These are phyloP conservation scores for Gastrolobium bilobum DNA, from an alignment of 306 rosid species.

Conservation along the genomic window DNA sequence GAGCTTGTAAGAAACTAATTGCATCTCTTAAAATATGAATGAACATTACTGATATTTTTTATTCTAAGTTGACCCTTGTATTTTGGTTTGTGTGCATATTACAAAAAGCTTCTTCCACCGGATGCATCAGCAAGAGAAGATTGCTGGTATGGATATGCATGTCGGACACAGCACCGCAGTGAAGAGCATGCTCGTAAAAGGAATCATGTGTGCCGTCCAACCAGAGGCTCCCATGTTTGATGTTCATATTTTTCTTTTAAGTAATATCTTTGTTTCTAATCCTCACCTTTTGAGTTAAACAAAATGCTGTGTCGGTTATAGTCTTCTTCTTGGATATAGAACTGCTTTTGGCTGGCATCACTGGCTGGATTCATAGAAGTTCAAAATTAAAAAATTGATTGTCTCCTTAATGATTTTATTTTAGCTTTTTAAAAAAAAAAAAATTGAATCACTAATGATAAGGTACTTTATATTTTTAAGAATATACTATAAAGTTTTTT, in stretches of 20 bases:
- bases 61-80: slow-evolving; percentile 23
- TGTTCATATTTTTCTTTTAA: slow-evolving; percentile 16
- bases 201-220: slow-evolving; percentile 91
- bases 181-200: slow-evolving; percentile 84
- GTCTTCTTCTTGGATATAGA: background rate
- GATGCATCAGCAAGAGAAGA: slow-evolving; percentile 74
- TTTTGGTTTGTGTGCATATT: slow-evolving; percentile 29
- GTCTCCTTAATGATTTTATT: background rate
- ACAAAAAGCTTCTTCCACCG: slow-evolving; percentile 59
- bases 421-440: background rate
- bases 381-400: background rate
- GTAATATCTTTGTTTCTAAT: background rate
- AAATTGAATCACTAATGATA: too few species aligned
- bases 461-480: too few species aligned
- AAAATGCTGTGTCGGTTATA: background rate
- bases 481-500: too few species aligned
- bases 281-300: background rate
- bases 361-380: background rate
- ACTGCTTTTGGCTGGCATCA: background rate
- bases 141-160: slow-evolving; percentile 97
- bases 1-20: background rate
- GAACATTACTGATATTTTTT: background rate
- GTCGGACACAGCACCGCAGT: slow-evolving; percentile 89
- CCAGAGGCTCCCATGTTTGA: slow-evolving; percentile 57
- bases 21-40: slow-evolving; percentile 13